Percentiles rank a stretch among this genome's conserved stretches.
phyloP scores from a whole-genome alignment of 73 alveolate species.

The Symbiodinium pilosum region DNA sequence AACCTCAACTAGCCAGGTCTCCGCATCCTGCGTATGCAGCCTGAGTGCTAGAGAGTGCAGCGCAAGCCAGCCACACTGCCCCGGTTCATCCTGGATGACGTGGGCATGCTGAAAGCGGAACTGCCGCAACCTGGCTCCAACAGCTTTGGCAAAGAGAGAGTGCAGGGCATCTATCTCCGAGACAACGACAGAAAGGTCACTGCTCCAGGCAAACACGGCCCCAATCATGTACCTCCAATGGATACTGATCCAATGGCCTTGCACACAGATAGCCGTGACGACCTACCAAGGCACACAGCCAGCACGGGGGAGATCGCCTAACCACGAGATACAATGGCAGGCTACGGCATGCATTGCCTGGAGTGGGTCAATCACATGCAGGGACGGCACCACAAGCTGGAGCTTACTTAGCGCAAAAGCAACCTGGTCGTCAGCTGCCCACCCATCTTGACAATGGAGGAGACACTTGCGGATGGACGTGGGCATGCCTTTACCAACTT shows the following conservation, averaged over 20 bases:
- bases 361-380: background rate
- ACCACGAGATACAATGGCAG: background rate
- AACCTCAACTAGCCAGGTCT: background rate
- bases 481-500: no score
- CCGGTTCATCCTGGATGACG: no score
- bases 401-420: background rate
- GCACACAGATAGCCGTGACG: background rate
- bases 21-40: background rate
- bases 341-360: background rate
- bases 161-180: background rate
- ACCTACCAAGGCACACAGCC: background rate
- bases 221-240: background rate
- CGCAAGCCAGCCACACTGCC: no score
- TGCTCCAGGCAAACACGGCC: background rate
- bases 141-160: background rate
- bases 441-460: background rate
- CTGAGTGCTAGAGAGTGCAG: no score
- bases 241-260: background rate
- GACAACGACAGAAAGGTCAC: background rate
- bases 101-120: background rate
- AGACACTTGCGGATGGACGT: background rate
- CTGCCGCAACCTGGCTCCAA: background rate
- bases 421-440: background rate
- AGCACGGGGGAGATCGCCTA: no score
- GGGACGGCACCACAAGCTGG: background rate